Conservation (phyloP, 176 grass and related monocot genomes). For the Triticum aestivum region DNA sequence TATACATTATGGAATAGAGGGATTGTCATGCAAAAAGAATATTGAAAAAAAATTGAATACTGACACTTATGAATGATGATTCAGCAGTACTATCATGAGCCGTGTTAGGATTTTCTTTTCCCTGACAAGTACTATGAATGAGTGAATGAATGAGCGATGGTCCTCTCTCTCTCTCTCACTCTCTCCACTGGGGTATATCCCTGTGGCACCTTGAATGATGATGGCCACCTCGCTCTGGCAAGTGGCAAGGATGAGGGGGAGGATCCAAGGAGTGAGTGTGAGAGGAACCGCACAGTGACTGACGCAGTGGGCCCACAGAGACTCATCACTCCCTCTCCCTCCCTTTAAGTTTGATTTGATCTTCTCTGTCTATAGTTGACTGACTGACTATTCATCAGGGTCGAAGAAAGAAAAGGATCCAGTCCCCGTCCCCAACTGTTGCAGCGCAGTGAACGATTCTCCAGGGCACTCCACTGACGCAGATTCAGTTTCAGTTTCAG, state of each 20-base stretch:
- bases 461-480: neutral
- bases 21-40: no score
- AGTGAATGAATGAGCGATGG: neutral
- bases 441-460: conserved; percentile 10
- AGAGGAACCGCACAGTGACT: neutral
- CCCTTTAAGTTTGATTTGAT: neutral
- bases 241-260: neutral
- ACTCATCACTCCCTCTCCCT: neutral
- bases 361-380: neutral
- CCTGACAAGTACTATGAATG: neutral
- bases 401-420: neutral
- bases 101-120: neutral
- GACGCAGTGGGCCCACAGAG: neutral
- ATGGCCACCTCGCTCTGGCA: neutral
- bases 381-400: neutral
- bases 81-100: neutral
- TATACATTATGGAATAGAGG: no score
- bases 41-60: neutral
- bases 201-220: conserved; percentile 11
- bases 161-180: neutral
- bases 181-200: conserved; percentile 6
- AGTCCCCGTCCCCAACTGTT: conserved; percentile 13
- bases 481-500: neutral
- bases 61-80: neutral
- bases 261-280: neutral